Base-by-base conservation (phyloP, 352 stramenopile genomes). In the Pythium chondricola region DNA sequence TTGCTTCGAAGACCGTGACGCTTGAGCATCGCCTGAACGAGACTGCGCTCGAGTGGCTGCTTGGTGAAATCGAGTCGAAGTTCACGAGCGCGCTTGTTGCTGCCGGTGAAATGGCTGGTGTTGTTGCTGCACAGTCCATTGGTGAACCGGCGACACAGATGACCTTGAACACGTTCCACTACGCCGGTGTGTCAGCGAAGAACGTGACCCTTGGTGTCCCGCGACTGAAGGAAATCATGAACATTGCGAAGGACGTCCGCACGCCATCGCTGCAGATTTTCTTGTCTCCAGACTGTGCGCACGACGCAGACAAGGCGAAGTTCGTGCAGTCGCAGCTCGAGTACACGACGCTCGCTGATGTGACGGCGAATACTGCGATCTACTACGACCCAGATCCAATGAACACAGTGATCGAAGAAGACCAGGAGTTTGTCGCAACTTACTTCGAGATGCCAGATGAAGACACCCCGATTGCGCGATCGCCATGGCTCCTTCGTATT, bases 81-180 rank as follows among this genome's bases (percentile, higher is more conserved):
- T 99, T 98, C 66, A 93, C 94, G 48, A 89, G 91, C 40, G 85
- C 95, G 24, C 85, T 98, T 56, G 96, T 98, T 7, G 87, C 85
- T 58, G 88, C 97, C 43, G 97, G 97, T 60, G 97, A 99, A 69
- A 98, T 99, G 93, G 95, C 89, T 57, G 97, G 97, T 69, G 96
- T 99, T 26, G 83, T 99, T 40, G 97, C 96, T 13, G 97, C 97
- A 4, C 97, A 99, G 63, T 98, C 92, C 40, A 98, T 99, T 69
- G 97, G 97, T 56, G 96, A 99, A 63, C 97, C 97, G 18, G 95
- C 97, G 43, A 99, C 97, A 30, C 97, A 99, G 75, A 99, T 99
- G 96, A 99, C 97, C 14, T 76, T 99, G 45, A 99, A 99, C 77
- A 99, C 97, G 40, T 99, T 99, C 77, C 97, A 99, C 73, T 99